Evolutionary conservation across 768 basidiomycete genomes (phyloP), one percentile per base, ranked within the genome.

Genomic region (Pholiota conissans): DNA sequence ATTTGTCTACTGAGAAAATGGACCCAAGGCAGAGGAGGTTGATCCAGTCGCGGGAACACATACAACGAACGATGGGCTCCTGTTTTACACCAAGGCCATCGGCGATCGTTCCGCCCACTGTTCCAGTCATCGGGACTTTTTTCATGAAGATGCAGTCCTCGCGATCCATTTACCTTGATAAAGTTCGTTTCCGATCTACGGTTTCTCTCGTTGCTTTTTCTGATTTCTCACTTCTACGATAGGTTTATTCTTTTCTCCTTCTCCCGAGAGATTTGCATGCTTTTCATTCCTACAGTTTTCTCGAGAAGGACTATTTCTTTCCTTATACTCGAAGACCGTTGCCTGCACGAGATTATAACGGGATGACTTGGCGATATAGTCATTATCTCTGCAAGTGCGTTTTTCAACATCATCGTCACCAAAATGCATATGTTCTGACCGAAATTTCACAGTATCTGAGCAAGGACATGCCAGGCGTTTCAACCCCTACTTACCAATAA

Each of bases 401-500:
- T 47, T 30, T 37, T n/a, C 52, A 34, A 28, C 34, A 16, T 39
- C 8, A 32, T 32, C 6, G 30, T 6, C 13, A 6, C 13, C n/a
- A n/a, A n/a, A 6, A 32, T 6, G 7, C n/a, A 6, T 32, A 6
- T 32, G 7, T 6, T 32, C 13, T 67, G 22, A 69, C 58, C 37
- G 26, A 49, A 50, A 29, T 58, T 53, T 14, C 47, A 14, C 63
- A 92, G 89, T 91, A 94, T 70, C 76, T 95, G 39, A 83, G 83
- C 64, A 82, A 87, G 51, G 93, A 93, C 64, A 85, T 93, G 83
- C 81, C 84, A 45, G 90, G 90, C 2, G 87, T 93, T 4, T 86
- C 85, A 4, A 82, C 89, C 24, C 91, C 92, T 6, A 79, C 80
- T 3, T 86, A 93, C 60, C 83, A 89, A 60, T 93, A 89, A 61